phyloP scores from a whole-genome alignment of 306 rosid genomes.

The Pterocarpus santalinus region DNA sequence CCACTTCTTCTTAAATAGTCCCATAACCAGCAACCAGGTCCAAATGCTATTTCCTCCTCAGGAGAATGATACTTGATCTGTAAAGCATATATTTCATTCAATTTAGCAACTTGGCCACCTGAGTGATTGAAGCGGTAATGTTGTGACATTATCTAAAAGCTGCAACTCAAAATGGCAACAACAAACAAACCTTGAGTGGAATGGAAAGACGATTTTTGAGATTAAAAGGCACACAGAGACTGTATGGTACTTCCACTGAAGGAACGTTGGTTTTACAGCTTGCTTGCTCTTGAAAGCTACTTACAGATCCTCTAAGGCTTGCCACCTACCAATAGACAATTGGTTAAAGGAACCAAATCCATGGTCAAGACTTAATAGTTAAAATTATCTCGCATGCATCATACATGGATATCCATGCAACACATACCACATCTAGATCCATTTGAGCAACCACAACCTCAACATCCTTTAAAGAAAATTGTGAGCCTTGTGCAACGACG shows the following conservation, averaged over 20 bases:
- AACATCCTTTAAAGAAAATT: slow-evolving; percentile 90
- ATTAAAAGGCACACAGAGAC: slow-evolving; percentile 80
- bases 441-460: slow-evolving; percentile 89
- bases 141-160: slow-evolving; percentile 27
- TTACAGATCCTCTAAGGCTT: slow-evolving; percentile 94
- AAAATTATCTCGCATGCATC: slow-evolving; percentile 19
- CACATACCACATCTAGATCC: slow-evolving; percentile 91
- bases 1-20: slow-evolving; percentile 97
- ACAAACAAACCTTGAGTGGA: slow-evolving; percentile 77
- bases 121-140: slow-evolving; percentile 14
- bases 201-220: slow-evolving; percentile 69
- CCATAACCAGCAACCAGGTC: slow-evolving; percentile 99
- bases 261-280: slow-evolving; percentile 85
- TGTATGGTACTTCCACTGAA: slow-evolving; percentile 72
- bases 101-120: slow-evolving; percentile 40
- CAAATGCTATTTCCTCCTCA: slow-evolving; percentile 97
- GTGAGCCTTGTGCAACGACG: slow-evolving; percentile 93
- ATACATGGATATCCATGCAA: slow-evolving; percentile 35
- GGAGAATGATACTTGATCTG: slow-evolving; percentile 90
- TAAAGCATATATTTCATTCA: slow-evolving; percentile 43
- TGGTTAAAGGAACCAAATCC: slow-evolving; percentile 25
- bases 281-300: slow-evolving; percentile 99
- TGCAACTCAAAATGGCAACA: slow-evolving; percentile 39
- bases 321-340: slow-evolving; percentile 73
- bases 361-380: slow-evolving; percentile 22